phyloP scores from a whole-genome alignment of 1,139 yeast species.

The Suhomyces maxii region DNA sequence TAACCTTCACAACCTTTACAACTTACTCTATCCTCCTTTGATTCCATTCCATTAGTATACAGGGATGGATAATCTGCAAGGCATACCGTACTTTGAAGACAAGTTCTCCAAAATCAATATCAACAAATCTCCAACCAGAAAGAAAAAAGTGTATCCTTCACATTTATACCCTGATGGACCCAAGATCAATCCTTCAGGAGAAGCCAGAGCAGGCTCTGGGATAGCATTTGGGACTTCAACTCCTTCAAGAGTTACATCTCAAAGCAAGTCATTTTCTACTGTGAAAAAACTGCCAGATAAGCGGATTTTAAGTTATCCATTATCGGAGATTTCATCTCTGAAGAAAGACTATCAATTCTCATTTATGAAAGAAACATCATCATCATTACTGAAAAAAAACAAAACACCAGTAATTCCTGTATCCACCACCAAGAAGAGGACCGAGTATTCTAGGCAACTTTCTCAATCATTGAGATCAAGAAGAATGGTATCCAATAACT shows the following conservation, averaged over 20 bases:
- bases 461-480: slow-evolving; percentile 19
- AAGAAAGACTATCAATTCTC: slow-evolving; percentile 26
- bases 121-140: slow-evolving; percentile 21
- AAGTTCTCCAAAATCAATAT: slow-evolving; percentile 30
- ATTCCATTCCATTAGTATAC: neutral
- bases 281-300: slow-evolving; percentile 11
- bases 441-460: slow-evolving; percentile 19
- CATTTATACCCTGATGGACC: slow-evolving; percentile 21
- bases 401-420: slow-evolving; percentile 9
- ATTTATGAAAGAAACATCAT: slow-evolving; percentile 41
- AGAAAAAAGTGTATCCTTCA: slow-evolving; percentile 25
- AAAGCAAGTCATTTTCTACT: slow-evolving; percentile 13
- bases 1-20: neutral
- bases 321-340: slow-evolving; percentile 10
- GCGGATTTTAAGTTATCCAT: slow-evolving; percentile 12
- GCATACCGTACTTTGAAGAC: slow-evolving; percentile 21
- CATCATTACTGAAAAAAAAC: slow-evolving; percentile 33
- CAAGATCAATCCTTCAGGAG: slow-evolving; percentile 10
- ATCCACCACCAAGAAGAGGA: slow-evolving; percentile 19
- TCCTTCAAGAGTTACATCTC: slow-evolving; percentile 9
- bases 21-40: neutral
- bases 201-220: slow-evolving; percentile 10
- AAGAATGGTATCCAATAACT: slow-evolving; percentile 14
- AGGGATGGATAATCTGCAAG: slow-evolving; percentile 4
- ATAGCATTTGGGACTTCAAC: slow-evolving; percentile 5